A percentile compares a stretch with the other conserved stretches of the same genome.
phyloP scores from a whole-genome alignment of 306 rosid species.

The Biancaea sappan region DNA sequence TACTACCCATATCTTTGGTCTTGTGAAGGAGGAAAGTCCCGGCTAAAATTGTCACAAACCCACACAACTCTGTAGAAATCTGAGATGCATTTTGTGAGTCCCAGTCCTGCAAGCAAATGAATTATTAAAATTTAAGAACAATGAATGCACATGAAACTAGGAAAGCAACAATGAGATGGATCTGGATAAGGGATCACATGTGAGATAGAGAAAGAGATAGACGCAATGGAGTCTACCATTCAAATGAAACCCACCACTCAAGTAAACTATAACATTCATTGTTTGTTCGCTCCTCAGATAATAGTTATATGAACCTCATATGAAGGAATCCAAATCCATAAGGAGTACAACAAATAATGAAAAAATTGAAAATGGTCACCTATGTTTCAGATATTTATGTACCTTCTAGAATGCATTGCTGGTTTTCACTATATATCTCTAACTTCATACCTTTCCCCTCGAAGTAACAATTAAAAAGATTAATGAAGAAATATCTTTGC shows the following conservation, averaged over 20 bases:
- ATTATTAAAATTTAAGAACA: neutral
- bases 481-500: neutral
- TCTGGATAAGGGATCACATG: no score
- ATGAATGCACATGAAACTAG: neutral
- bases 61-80: constrained; percentile 75
- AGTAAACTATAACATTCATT: no score
- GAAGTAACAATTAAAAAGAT: neutral
- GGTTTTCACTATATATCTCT: neutral
- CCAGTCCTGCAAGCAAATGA: constrained; percentile 65
- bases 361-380: neutral
- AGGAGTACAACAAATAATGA: neutral
- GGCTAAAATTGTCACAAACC: constrained; percentile 81
- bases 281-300: no score
- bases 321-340: no score
- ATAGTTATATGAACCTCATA: no score
- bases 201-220: no score
- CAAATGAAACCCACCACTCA: no score
- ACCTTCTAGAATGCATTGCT: neutral
- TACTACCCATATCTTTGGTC: constrained; percentile 82
- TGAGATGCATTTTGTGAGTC: constrained; percentile 67
- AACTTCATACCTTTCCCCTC: neutral
- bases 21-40: constrained; percentile 93
- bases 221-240: no score
- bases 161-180: neutral
- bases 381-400: neutral